These are phyloP conservation scores for Colletotrichum sp. DNA, from an alignment of 2,329 filamentous ascomycete species.

Conservation along the genomic window DNA sequence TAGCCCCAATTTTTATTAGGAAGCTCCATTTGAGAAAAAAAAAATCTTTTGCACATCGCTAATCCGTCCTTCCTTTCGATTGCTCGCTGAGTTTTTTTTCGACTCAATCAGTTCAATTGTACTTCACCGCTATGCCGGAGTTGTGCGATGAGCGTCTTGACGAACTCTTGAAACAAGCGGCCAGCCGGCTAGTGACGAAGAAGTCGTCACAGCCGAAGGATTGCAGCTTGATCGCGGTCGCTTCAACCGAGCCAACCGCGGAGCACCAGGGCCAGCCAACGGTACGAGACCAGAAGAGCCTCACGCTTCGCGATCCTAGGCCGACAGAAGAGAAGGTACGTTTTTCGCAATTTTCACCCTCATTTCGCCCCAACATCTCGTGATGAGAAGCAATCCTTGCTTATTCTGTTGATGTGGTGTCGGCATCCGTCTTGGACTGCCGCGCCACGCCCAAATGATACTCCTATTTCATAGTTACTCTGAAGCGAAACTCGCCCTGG, in stretches of 20 bases:
- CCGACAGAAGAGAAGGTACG: conserved; percentile 11
- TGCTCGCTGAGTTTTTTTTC: background rate
- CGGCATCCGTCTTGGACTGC: conserved; percentile 45
- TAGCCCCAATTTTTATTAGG: background rate
- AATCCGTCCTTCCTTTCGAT: background rate
- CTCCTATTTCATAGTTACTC: conserved; percentile 75
- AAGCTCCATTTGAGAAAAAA: background rate
- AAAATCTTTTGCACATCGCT: background rate
- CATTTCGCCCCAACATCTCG: conserved; percentile 7
- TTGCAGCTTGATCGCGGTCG: conserved; percentile 12
- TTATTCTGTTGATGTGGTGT: conserved; percentile 29
- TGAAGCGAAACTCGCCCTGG: conserved; percentile 49
- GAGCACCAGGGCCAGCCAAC: background rate
- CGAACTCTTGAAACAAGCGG: conserved; percentile 21
- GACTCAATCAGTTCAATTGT: background rate
- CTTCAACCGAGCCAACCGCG: background rate
- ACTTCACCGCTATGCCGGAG: conserved; percentile 22
- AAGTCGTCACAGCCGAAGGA: background rate
- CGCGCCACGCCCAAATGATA: conserved; percentile 62
- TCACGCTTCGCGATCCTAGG: conserved; percentile 18
- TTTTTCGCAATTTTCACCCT: background rate
- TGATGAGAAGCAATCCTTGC: conserved; percentile 47
- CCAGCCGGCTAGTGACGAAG: conserved; percentile 16
- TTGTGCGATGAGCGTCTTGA: conserved; percentile 21
- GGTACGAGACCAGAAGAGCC: background rate